Conservation (phyloP, 441 rosid species). For the Populus hybrid region DNA sequence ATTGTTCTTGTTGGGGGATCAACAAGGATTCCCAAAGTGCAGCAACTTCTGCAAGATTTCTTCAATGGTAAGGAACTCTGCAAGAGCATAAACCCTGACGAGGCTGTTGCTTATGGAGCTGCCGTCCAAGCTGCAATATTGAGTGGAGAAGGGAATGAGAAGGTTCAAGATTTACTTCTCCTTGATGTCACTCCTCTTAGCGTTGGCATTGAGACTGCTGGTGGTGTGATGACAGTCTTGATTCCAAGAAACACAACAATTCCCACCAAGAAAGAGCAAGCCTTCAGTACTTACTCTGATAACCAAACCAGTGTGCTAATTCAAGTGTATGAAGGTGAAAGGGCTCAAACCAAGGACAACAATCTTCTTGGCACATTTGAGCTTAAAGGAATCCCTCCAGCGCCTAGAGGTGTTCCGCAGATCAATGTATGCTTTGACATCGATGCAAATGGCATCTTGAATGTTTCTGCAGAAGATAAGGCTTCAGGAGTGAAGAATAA, state of each 20-base stretch:
- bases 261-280: conserved; percentile 19
- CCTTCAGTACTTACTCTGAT: conserved; percentile 49
- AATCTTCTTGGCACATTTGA: conserved; percentile 40
- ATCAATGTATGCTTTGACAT: conserved; percentile 23
- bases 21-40: neutral
- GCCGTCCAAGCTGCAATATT: neutral
- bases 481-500: conserved; percentile 45
- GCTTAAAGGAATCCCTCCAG: conserved; percentile 31
- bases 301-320: conserved; percentile 43
- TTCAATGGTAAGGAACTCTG: neutral
- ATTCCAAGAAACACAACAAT: conserved; percentile 16
- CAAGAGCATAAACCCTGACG: neutral
- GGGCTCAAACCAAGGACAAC: conserved; percentile 26
- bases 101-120: neutral
- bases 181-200: neutral
- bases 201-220: neutral
- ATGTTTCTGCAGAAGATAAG: conserved; percentile 46
- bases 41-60: neutral
- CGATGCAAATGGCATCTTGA: conserved; percentile 46
- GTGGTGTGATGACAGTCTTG: neutral
- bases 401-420: neutral
- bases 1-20: conserved; percentile 48
- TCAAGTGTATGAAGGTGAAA: conserved; percentile 39
- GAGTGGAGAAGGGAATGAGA: neutral
- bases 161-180: neutral